Evolutionary conservation across 164 flowering plant species (phyloP).

Genomic region (Litsea cubeba): DNA sequence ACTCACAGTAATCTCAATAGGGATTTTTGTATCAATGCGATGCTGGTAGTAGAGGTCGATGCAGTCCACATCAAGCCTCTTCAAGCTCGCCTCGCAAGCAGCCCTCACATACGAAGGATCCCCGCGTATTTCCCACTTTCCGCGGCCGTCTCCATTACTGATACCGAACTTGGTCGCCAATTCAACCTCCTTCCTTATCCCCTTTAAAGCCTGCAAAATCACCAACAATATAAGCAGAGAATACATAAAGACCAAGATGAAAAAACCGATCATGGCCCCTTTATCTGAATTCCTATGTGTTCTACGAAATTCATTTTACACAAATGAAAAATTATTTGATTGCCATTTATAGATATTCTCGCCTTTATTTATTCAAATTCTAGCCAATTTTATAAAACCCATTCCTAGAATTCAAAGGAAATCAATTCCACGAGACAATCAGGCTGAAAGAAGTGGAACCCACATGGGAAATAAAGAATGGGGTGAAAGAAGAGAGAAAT

Average conservation of each 20-base stretch:
- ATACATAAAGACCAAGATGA: background rate
- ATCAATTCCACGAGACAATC: too few relatives aligned
- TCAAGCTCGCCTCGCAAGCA: slow-evolving; percentile 14
- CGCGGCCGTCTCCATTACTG: background rate
- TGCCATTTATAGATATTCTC: too few relatives aligned
- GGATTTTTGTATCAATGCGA: slow-evolving; percentile 10
- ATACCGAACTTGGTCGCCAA: slow-evolving; percentile 24
- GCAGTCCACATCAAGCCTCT: slow-evolving; percentile 14
- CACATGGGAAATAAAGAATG: too few relatives aligned
- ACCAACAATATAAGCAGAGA: background rate
- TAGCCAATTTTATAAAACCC: background rate
- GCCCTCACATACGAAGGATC: slow-evolving; percentile 12
- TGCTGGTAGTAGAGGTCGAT: slow-evolving; percentile 19
- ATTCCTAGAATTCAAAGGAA: too few relatives aligned
- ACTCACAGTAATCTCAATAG: slow-evolving; percentile 9
- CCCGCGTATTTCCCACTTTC: slow-evolving; percentile 14
- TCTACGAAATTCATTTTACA: too few relatives aligned
- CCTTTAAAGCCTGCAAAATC: slow-evolving; percentile 16
- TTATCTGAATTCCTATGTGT: too few relatives aligned
- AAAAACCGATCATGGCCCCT: too few relatives aligned
- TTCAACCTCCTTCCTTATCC: slow-evolving; percentile 16
- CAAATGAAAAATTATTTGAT: background rate
- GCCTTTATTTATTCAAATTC: background rate
- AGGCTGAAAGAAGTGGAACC: background rate
- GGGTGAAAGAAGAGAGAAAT: too few relatives aligned